phyloP scores from a whole-genome alignment of 2,329 filamentous ascomycete genomes.

The Colletotrichum agaves region DNA sequence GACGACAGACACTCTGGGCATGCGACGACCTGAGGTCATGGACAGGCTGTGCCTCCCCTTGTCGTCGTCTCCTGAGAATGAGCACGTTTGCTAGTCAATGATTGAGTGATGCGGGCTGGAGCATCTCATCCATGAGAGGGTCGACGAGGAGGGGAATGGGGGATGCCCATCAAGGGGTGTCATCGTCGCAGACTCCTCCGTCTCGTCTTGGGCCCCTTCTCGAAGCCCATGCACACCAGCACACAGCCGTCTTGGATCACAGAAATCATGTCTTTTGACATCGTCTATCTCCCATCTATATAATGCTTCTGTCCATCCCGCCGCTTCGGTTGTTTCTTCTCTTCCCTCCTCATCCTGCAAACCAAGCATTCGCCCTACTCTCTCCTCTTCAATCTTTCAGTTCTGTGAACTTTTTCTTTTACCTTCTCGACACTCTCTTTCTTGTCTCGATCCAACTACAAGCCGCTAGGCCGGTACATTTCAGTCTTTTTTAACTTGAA shows the following conservation, averaged over 20 bases:
- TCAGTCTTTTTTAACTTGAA: slow-evolving; percentile 33
- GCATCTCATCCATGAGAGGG: neutral
- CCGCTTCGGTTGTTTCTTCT: slow-evolving; percentile 16
- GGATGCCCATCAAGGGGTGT: slow-evolving; percentile 16
- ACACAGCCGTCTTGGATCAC: neutral
- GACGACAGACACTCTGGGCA: slow-evolving; percentile 28
- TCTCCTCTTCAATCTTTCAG: slow-evolving; percentile 45
- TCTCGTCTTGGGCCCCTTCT: slow-evolving; percentile 13
- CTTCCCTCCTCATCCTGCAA: slow-evolving; percentile 38
- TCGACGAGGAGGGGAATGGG: neutral
- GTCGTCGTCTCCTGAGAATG: slow-evolving; percentile 14
- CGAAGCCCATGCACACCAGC: neutral
- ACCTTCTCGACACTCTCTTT: slow-evolving; percentile 45
- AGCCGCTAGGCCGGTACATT: slow-evolving; percentile 40
- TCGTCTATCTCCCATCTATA: slow-evolving; percentile 10
- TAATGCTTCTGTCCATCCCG: slow-evolving; percentile 9
- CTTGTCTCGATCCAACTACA: slow-evolving; percentile 35
- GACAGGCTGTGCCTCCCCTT: neutral
- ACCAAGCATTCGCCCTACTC: slow-evolving; percentile 41
- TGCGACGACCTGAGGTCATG: slow-evolving; percentile 14
- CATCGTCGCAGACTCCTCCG: slow-evolving; percentile 27
- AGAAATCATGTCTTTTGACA: slow-evolving; percentile 19
- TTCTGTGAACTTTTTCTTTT: slow-evolving; percentile 52
- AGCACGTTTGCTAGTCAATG: slow-evolving; percentile 2
- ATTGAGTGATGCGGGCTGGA: neutral